Evolutionary conservation across 2,329 filamentous ascomycete species (phyloP).

Genomic region (Trichoderma harzianum): DNA sequence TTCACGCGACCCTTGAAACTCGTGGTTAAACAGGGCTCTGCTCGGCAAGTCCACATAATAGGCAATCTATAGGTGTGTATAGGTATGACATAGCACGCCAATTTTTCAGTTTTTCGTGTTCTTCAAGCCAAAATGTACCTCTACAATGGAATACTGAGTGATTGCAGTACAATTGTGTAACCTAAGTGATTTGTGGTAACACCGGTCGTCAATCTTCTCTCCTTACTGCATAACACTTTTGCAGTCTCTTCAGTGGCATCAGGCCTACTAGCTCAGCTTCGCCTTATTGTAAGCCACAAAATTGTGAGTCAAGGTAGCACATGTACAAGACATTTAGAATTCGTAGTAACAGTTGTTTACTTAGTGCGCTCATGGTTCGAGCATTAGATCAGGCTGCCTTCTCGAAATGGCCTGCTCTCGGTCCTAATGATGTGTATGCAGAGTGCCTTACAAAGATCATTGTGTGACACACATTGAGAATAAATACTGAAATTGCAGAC

Average conservation of each 20-base stretch:
- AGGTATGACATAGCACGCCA: background rate
- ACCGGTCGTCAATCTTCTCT: background rate
- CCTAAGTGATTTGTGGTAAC: background rate
- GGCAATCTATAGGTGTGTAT: background rate
- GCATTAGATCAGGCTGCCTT: background rate
- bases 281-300: background rate
- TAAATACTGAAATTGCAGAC: background rate
- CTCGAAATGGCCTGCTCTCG: background rate
- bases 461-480: background rate
- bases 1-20: background rate
- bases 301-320: background rate
- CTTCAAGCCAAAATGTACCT: background rate
- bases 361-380: background rate
- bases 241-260: background rate
- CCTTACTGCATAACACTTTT: background rate
- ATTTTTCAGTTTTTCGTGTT: accelerated
- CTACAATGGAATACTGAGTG: background rate
- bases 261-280: background rate
- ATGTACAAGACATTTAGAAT: background rate
- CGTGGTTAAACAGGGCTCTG: background rate
- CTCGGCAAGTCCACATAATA: background rate
- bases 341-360: background rate
- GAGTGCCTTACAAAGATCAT: background rate
- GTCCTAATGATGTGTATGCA: background rate
- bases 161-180: background rate